phyloP scores from a whole-genome alignment of 768 basidiomycete species.

The Leccinum subtestaceum region DNA sequence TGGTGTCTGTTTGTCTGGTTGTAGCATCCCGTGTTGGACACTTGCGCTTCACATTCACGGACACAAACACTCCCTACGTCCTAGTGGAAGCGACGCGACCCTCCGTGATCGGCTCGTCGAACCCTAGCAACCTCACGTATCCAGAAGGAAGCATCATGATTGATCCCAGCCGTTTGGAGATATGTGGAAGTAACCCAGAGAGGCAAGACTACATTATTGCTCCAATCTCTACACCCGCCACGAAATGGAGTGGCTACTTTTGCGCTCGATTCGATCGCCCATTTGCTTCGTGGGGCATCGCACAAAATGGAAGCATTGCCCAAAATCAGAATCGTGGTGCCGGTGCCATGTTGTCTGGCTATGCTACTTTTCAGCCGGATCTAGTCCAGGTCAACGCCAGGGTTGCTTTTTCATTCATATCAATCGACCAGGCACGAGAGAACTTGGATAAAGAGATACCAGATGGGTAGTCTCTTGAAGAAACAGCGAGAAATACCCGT shows the following conservation, averaged over 20 bases:
- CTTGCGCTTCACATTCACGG: conserved; percentile 62
- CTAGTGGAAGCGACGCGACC: conserved; percentile 66
- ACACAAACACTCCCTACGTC: conserved; percentile 50
- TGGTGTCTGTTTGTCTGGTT: background rate
- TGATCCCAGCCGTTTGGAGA: conserved; percentile 41
- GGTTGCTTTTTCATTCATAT: conserved; percentile 74
- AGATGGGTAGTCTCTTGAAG: conserved; percentile 46
- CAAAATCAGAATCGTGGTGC: conserved; percentile 29
- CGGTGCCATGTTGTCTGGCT: conserved; percentile 52
- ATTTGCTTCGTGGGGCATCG: conserved; percentile 46
- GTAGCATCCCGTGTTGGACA: conserved; percentile 75
- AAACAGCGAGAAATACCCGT: conserved; percentile 48
- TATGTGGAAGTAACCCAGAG: conserved; percentile 64
- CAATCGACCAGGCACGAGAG: conserved; percentile 57
- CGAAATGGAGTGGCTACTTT: conserved; percentile 45
- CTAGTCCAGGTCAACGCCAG: conserved; percentile 47
- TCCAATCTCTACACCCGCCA: conserved; percentile 45
- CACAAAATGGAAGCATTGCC: conserved; percentile 41
- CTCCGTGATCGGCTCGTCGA: conserved; percentile 53
- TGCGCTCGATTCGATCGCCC: conserved; percentile 55
- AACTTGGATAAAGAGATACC: conserved; percentile 52
- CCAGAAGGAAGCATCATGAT: conserved; percentile 53
- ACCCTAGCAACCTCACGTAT: conserved; percentile 47
- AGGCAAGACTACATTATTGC: conserved; percentile 70
- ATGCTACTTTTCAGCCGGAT: conserved; percentile 40